Conservation (phyloP, 768 basidiomycete species). For the Steccherinum ochraceum region DNA sequence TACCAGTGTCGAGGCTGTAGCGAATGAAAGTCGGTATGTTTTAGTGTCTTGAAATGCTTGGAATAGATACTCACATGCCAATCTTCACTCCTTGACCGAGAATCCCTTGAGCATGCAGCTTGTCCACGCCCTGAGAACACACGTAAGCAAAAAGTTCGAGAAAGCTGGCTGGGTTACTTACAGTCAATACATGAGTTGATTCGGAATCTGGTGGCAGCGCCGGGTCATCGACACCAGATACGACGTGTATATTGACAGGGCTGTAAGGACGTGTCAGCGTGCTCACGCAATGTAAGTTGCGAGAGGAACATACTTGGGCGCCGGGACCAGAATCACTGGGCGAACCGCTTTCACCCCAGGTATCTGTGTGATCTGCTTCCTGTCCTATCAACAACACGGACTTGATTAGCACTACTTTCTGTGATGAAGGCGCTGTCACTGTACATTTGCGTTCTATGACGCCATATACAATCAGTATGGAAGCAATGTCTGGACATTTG, state of each 20-base stretch:
- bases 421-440: too few species aligned
- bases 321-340: constrained; percentile 40
- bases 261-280: constrained; percentile 23
- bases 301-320: constrained; percentile 34
- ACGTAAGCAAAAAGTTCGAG: neutral
- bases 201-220: constrained; percentile 38
- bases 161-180: constrained; percentile 14
- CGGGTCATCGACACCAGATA: constrained; percentile 35
- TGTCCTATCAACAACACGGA: constrained; percentile 40
- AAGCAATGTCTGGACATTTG: neutral
- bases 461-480: neutral
- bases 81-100: constrained; percentile 62
- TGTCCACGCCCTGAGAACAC: constrained; percentile 49
- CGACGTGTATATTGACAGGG: constrained; percentile 36
- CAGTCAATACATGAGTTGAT: constrained; percentile 50
- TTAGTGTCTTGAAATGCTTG: neutral
- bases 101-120: constrained; percentile 55
- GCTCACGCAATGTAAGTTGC: too few species aligned
- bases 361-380: constrained; percentile 33
- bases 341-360: constrained; percentile 53
- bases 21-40: neutral
- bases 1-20: constrained; percentile 38
- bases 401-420: too few species aligned
- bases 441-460: constrained; percentile 12
- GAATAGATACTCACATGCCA: constrained; percentile 41